These are phyloP conservation scores for Cubamyces sp. DNA, from an alignment of 768 basidiomycete genomes.

Conservation along the genomic window DNA sequence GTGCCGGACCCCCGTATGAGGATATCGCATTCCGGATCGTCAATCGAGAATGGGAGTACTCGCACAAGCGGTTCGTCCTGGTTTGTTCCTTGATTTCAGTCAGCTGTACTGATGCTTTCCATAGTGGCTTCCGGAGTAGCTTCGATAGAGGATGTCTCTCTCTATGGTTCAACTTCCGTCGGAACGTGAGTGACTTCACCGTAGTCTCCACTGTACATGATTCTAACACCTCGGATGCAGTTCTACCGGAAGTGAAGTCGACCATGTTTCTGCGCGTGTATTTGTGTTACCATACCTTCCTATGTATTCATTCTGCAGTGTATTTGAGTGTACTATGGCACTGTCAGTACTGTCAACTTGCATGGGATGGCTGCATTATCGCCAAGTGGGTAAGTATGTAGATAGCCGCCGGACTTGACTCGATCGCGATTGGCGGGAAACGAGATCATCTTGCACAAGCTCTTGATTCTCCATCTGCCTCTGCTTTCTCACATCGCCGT, in stretches of 20 bases:
- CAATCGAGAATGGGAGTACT: constrained; percentile 97
- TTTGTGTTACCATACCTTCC: neutral
- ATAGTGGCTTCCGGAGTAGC: constrained; percentile 92
- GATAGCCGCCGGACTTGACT: constrained; percentile 19
- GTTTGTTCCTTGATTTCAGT: neutral
- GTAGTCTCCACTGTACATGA: constrained; percentile 18
- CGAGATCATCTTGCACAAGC: constrained; percentile 7
- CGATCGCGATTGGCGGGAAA: constrained; percentile 22
- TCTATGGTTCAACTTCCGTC: constrained; percentile 94
- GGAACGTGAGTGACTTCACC: constrained; percentile 65
- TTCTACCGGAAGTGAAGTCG: constrained; percentile 73
- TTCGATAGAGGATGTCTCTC: constrained; percentile 97
- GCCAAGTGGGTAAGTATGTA: neutral
- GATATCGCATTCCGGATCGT: constrained; percentile 99
- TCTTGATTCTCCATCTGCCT: neutral
- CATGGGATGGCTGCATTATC: neutral
- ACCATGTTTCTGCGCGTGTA: neutral
- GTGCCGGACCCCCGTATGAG: constrained; percentile 96
- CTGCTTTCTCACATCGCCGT: neutral
- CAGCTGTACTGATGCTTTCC: constrained; percentile 19
- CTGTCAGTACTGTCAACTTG: neutral
- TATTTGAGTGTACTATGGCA: neutral
- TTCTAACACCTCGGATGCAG: constrained; percentile 41
- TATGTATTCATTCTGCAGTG: neutral
- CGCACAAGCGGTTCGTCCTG: constrained; percentile 80